Evolutionary conservation across 139 green algal species (phyloP), one percentile per base, ranked within the genome.

Genomic region (Spirogloea muscicola): DNA sequence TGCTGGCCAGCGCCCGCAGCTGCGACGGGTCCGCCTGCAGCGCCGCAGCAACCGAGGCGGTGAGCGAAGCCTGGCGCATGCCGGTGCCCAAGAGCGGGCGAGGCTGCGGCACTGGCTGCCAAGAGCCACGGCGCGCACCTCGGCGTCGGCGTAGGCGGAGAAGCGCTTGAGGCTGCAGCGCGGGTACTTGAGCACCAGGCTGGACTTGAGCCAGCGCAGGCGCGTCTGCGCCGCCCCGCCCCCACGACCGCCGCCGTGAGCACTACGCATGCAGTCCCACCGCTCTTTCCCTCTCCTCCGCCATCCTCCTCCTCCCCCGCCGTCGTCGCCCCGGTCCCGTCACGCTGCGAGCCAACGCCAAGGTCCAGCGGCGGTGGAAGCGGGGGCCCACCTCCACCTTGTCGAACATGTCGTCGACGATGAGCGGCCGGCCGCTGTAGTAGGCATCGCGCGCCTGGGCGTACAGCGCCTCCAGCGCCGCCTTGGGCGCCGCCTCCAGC

Each of bases 351-450:
- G n/a, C n/a, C n/a, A n/a, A n/a, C n/a, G n/a, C n/a, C n/a, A n/a
- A n/a, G n/a, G n/a, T n/a, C n/a, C n/a, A n/a, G n/a, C n/a, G n/a
- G n/a, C n/a, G n/a, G n/a, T n/a, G n/a, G n/a, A n/a, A n/a, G n/a
- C n/a, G n/a, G n/a, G n/a, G n/a, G n/a, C 60, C 33, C 7, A 69
- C 60, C 60, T 74, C 64, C 27, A 74, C 9, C 34, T 67, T 68
- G 43, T 74, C 64, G 68, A 74, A 74, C 64, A 74, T 74, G 5
- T 74, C 64, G 49, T 74, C 64, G 6, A 74, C 5, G 7, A 74
- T 74, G n/a, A 74, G 64, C 7, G 64, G 64, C 49, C 51, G 64
- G 4, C 64, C 64, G 37, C 49, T 72, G 10, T 74, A 74, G 49
- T 74, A 74, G 9, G 49, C 25, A 41, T 74, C 64, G 33, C 49